Evolutionary conservation across 257 asterid species (phyloP), one percentile per base, ranked within the genome.

Genomic region (Primulina huaijiensis): DNA sequence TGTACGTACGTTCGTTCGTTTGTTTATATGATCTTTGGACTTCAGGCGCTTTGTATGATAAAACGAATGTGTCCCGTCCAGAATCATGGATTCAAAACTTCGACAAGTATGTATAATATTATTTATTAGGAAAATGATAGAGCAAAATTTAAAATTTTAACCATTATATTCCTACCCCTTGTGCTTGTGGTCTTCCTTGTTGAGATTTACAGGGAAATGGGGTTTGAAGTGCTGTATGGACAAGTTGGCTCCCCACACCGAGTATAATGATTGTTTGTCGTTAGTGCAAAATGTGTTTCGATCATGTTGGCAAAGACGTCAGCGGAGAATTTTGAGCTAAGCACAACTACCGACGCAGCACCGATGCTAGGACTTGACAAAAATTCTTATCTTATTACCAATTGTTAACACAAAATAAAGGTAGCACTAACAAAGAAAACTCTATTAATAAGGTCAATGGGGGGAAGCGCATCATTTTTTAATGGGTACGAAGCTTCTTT

Each of bases 341-440:
- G 14, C 59, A 38, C 70, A 72, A 31, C 72, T 21, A 64, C 76
- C 66, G 23, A 29, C 52, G 23, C 9, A 25, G 66, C 66, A 65
- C 72, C 17, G 20, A 35, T 17, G 40, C 23, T 29, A 37, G 37
- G 58, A 35, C 73, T 69, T 20, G 12, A 57, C 57, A 14, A 8
- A 8, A 1, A 34, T 35, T 6, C 5, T 5, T 20, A 20, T 56
- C 60, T 34, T 57, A 69, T 21, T 57, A 69, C 30, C 25, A 23
- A 23, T 34, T 55, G 14, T 20, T 7, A 21, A 70, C 7, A 17
- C 5, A 21, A 53, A 52, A 55, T 17, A 29, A 27, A 33, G n/a
- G n/a, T 37, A 12, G 56, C 69, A 50, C 69, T 30, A 33, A 50
- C 7, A 23, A 62, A 71, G 17, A 35, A 37, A 25, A 27, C 37